Evolutionary conservation across 2,329 filamentous ascomycete genomes (phyloP).

Genomic region (Paraphaeosphaeria minitans): DNA sequence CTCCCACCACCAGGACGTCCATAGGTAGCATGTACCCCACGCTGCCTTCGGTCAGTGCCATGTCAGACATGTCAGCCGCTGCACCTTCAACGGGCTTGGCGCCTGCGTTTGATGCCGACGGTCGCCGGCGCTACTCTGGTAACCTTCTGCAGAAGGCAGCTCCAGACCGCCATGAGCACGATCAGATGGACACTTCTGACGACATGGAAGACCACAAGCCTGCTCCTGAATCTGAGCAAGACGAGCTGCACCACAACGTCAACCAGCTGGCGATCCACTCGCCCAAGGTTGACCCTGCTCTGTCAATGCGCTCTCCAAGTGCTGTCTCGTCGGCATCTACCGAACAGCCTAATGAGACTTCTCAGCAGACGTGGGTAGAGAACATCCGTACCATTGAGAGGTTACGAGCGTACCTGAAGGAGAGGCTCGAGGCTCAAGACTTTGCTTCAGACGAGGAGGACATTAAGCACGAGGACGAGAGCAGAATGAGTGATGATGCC

Average conservation of each 20-base stretch:
- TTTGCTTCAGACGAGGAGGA: conserved; percentile 45
- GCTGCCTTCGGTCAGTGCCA: conserved; percentile 71
- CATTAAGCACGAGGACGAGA: conserved; percentile 34
- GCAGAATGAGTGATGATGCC: conserved; percentile 44
- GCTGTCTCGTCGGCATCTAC: conserved; percentile 43
- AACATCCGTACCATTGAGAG: conserved; percentile 68
- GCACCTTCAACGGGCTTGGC: conserved; percentile 72
- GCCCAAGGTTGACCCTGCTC: conserved; percentile 47
- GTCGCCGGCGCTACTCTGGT: conserved; percentile 65
- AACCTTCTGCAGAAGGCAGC: conserved; percentile 61
- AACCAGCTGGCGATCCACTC: conserved; percentile 47
- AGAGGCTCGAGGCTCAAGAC: conserved; percentile 59
- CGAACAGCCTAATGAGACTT: conserved; percentile 38
- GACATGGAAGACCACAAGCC: conserved; percentile 39
- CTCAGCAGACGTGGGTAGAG: conserved; percentile 64
- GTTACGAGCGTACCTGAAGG: conserved; percentile 62
- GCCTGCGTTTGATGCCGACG: conserved; percentile 64
- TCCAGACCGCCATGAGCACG: conserved; percentile 38
- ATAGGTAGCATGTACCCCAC: conserved; percentile 73
- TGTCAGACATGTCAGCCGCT: conserved; percentile 65
- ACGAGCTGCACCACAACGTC: conserved; percentile 45
- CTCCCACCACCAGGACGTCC: conserved; percentile 63
- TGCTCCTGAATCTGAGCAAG: conserved; percentile 41
- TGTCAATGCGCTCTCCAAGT: conserved; percentile 46
- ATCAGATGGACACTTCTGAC: conserved; percentile 51